These are phyloP conservation scores for Flaveria trinervia DNA, from an alignment of 129 eudicot species.

Conservation along the genomic window DNA sequence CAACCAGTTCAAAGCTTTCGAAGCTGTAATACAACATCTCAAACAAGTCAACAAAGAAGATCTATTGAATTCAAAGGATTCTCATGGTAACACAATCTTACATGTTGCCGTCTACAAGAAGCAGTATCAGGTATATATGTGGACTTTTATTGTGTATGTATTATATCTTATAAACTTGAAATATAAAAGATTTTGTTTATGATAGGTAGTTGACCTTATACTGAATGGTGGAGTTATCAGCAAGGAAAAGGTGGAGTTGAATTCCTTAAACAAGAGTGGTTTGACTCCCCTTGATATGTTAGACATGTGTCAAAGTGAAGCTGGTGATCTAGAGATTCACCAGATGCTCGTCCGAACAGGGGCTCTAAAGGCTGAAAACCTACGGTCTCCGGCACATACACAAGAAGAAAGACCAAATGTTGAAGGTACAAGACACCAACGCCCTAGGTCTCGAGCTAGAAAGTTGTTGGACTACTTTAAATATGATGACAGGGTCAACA, in stretches of 20 bases:
- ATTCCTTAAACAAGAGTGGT: slow-evolving; percentile 27
- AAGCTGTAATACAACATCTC: slow-evolving; percentile 32
- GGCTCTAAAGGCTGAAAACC: slow-evolving; percentile 18
- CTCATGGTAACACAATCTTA: slow-evolving; percentile 43
- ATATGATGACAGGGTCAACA: slow-evolving; percentile 5
- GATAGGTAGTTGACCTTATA: slow-evolving; percentile 37
- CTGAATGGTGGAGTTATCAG: slow-evolving; percentile 22
- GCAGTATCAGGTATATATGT: slow-evolving; percentile 40
- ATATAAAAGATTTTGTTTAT: background rate
- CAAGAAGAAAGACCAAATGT: slow-evolving; percentile 7
- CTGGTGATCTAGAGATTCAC: slow-evolving; percentile 29
- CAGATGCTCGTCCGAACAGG: slow-evolving; percentile 7
- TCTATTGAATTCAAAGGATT: slow-evolving; percentile 33
- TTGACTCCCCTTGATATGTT: slow-evolving; percentile 41
- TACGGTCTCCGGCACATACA: background rate
- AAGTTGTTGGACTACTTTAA: slow-evolving; percentile 27
- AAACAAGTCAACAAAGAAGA: slow-evolving; percentile 35
- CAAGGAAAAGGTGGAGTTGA: slow-evolving; percentile 30
- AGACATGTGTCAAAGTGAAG: slow-evolving; percentile 36
- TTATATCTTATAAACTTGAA: background rate
- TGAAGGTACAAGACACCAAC: background rate
- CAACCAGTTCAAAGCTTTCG: slow-evolving; percentile 38
- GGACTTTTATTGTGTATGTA: too few relatives aligned
- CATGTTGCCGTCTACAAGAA: slow-evolving; percentile 46
- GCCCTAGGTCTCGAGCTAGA: slow-evolving; percentile 4